Conservation (phyloP, 1,139 yeast species). For the Magnusiomyces tetraspermus region DNA sequence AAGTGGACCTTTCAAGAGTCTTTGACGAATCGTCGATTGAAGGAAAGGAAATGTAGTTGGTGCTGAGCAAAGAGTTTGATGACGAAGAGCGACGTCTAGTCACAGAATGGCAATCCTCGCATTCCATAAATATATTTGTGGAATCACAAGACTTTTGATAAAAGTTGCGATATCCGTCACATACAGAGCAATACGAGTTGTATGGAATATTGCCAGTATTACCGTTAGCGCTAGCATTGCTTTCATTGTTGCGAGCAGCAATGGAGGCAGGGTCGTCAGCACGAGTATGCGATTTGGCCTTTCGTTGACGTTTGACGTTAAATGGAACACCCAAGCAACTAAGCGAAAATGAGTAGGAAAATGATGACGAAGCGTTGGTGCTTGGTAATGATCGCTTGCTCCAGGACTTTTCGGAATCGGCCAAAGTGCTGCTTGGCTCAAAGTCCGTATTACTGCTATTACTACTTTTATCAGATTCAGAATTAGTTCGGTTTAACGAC, state of each 20-base stretch:
- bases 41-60: constrained; percentile 3
- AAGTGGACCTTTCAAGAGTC: neutral
- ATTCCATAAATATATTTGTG: neutral
- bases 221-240: neutral
- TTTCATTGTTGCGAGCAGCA: neutral
- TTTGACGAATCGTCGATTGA: constrained; percentile 1
- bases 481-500: neutral
- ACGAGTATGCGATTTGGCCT: neutral
- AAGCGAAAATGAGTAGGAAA: neutral
- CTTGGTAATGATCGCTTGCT: neutral
- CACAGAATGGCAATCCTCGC: constrained; percentile 1
- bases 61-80: neutral
- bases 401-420: neutral
- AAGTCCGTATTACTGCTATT: too few relatives aligned
- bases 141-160: neutral
- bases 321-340: neutral
- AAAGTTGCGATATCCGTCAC: constrained; percentile 1
- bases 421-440: neutral
- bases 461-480: neutral
- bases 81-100: constrained; percentile 1
- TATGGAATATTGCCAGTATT: neutral
- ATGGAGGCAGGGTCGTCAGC: neutral
- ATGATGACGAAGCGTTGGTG: neutral
- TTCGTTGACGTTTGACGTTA: neutral
- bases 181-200: constrained; percentile 3